These are phyloP conservation scores for Solanum tarijense DNA, from an alignment of 257 asterid species.

Conservation along the genomic window DNA sequence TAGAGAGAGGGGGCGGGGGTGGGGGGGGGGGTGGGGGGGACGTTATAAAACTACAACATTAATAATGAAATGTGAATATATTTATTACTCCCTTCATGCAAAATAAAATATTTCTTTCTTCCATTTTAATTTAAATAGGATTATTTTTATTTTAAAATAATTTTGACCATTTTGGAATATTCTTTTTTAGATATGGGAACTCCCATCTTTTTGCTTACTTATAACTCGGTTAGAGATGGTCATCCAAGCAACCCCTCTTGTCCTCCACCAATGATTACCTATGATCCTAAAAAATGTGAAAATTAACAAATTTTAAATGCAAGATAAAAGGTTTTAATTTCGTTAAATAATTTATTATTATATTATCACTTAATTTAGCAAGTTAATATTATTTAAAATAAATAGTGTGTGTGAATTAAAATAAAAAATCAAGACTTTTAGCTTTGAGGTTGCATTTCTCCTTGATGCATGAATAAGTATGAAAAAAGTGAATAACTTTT, in stretches of 20 bases:
- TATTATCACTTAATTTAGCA: neutral
- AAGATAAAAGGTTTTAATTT: no score
- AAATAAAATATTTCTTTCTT: neutral
- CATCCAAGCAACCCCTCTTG: no score
- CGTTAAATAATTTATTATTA: no score
- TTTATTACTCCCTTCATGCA: neutral
- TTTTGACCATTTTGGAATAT: no score
- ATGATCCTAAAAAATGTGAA: no score
- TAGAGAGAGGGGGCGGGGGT: accelerated
- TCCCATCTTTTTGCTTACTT: no score
- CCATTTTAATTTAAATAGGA: neutral
- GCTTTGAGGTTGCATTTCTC: neutral
- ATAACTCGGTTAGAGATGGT: no score
- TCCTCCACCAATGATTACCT: no score
- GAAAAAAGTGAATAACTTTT: neutral
- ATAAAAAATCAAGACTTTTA: neutral
- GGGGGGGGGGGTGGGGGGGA: accelerated
- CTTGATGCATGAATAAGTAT: neutral
- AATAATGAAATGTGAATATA: neutral
- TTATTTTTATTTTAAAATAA: no score
- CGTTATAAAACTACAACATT: neutral
- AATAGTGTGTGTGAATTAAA: neutral
- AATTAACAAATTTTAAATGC: no score
- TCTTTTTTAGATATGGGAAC: no score
- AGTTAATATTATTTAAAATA: neutral